phyloP scores from a whole-genome alignment of 345 rosid species.

The Xanthoceras sorbifolium region DNA sequence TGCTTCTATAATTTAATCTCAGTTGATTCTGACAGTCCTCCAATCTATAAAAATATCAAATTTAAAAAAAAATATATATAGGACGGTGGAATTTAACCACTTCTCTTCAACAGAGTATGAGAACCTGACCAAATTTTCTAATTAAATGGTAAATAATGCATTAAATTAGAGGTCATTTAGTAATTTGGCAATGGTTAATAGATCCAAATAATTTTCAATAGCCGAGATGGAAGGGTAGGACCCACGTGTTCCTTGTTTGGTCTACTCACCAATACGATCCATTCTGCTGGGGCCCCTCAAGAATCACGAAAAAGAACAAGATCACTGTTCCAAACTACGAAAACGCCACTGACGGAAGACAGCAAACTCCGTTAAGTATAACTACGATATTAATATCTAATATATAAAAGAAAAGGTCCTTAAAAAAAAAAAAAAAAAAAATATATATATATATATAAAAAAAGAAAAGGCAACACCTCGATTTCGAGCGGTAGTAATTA shows the following conservation, averaged over 20 bases:
- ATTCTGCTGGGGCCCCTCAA: conserved; percentile 22
- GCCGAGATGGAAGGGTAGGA: conserved; percentile 16
- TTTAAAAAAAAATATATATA: no score
- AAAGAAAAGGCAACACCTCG: neutral
- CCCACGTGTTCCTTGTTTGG: conserved; percentile 22
- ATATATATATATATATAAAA: neutral
- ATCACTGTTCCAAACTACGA: neutral
- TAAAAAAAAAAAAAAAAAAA: no score
- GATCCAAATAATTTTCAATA: conserved; percentile 23
- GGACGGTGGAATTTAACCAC: no score
- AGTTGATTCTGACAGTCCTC: no score
- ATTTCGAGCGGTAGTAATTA: neutral
- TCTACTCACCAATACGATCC: conserved; percentile 9
- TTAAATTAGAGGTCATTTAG: neutral
- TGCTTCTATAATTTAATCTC: no score
- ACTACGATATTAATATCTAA: conserved; percentile 12
- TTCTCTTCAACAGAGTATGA: no score
- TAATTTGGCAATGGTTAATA: neutral
- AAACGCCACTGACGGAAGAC: conserved; percentile 4
- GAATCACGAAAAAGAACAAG: neutral
- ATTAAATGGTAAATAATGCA: neutral
- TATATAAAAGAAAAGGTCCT: no score
- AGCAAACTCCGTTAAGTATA: conserved; percentile 28
- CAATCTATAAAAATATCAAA: no score
- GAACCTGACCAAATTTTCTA: no score